Conservation (phyloP, 1,139 yeast genomes). For the Kluyveromyces sp. region DNA sequence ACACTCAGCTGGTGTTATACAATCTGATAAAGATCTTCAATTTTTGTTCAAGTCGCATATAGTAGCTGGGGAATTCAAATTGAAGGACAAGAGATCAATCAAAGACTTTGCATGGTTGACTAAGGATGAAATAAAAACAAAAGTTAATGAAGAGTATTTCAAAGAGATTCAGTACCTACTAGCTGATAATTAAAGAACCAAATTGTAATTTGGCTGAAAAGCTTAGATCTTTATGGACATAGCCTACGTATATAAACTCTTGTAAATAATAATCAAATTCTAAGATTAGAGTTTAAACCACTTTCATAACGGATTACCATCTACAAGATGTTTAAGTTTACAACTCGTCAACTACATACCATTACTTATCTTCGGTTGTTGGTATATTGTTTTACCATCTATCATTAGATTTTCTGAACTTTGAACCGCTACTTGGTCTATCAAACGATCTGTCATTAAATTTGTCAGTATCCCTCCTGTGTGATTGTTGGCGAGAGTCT, state of each 20-base stretch:
- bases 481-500: neutral
- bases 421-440: neutral
- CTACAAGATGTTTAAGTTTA: too few relatives aligned
- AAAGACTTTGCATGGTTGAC: conserved; percentile 72
- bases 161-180: conserved; percentile 45
- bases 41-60: conserved; percentile 84
- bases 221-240: too few relatives aligned
- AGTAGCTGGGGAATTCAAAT: conserved; percentile 72
- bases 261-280: neutral
- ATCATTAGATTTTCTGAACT: neutral
- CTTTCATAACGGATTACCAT: too few relatives aligned
- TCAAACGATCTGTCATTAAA: conserved; percentile 1
- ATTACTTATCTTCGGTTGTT: too few relatives aligned
- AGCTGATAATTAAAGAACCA: conserved; percentile 13
- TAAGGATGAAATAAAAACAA: conserved; percentile 62
- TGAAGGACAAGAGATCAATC: conserved; percentile 35
- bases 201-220: too few relatives aligned
- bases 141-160: conserved; percentile 51
- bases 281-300: too few relatives aligned
- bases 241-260: neutral
- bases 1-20: conserved; percentile 66
- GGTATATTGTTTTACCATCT: neutral
- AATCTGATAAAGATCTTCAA: conserved; percentile 27
- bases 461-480: conserved; percentile 1
- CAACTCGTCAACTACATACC: too few relatives aligned